Evolutionary conservation across 805 yeast genomes (phyloP), one percentile per base, ranked within the genome.

Genomic region (Teunomyces atbi): DNA sequence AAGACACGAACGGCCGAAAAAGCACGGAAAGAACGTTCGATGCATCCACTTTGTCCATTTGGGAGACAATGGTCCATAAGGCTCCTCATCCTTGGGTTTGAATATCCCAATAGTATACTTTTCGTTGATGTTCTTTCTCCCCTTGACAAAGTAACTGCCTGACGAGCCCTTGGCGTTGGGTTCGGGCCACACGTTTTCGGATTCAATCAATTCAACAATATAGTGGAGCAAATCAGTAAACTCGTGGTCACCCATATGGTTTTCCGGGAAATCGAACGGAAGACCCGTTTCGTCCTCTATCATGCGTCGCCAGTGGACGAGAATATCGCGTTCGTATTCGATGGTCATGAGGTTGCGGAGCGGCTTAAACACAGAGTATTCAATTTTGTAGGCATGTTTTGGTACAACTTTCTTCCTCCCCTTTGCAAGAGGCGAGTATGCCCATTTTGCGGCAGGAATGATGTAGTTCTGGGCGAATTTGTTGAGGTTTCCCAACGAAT

Each of bases 11-110:
- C 91, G 61, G 4, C 91, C 90, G 64, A 85, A 85, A 58, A 83
- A 84, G 54, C 89, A 85, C 2, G 91, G 91, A 46, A 85, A 85
- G 50, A 85, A 73, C 21, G 84, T 85, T 53, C 90, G 61, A 58
- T 85, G 90, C 3, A 83, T 59, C 90, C 91, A 85, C 62, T 85
- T 85, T 1, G 86, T 78, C 89, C 90, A 83, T 59, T 85, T 85
- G 1, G 91, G 90, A 3, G 86, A 80, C 44, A 85, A 57, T 1
- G 89, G 88, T 0, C 90, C 91, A 57, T 85, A 85, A 0, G 90
- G 91, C 54, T 85, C 90, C 60, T 85, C 91, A 61, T 84, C 89
- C 57, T 83, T 84, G 4, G 91, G 91, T 59, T 85, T 85, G 69
- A 85, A 85, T 2, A 85, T 82, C 0, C 84, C 90, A 12, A 74